A percentile compares a stretch with the other conserved stretches of the same genome.
Conservation (phyloP, 768 basidiomycete species). For the Gautieria morchelliformis region DNA sequence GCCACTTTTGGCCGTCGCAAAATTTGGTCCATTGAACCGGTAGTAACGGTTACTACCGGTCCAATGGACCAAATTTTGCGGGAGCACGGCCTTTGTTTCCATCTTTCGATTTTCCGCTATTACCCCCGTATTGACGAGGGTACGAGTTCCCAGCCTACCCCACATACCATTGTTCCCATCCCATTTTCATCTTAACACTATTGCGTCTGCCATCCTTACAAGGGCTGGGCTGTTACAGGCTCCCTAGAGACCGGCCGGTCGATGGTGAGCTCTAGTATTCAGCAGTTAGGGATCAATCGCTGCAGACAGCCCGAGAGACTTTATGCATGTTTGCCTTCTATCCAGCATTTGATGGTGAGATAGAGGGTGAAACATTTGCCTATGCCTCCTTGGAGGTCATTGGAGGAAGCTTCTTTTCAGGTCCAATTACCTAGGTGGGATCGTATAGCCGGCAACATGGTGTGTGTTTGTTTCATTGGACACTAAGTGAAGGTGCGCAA, state of each 20-base stretch:
- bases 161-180: neutral
- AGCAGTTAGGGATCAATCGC: no score
- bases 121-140: neutral
- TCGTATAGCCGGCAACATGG: no score
- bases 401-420: neutral
- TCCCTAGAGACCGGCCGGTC: neutral
- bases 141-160: neutral
- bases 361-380: neutral
- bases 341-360: constrained; percentile 2
- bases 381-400: neutral
- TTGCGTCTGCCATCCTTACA: neutral
- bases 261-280: neutral
- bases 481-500: no score
- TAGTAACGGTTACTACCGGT: no score
- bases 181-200: neutral
- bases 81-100: neutral
- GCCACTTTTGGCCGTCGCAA: neutral
- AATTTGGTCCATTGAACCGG: no score
- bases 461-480: no score
- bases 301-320: neutral
- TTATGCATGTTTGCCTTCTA: neutral
- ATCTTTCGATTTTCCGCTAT: neutral
- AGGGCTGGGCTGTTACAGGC: neutral
- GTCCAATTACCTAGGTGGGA: neutral
- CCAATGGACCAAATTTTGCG: neutral